These are phyloP conservation scores for Zygosaccharomyces sapae DNA, from an alignment of 1,139 yeast species.

Conservation along the genomic window DNA sequence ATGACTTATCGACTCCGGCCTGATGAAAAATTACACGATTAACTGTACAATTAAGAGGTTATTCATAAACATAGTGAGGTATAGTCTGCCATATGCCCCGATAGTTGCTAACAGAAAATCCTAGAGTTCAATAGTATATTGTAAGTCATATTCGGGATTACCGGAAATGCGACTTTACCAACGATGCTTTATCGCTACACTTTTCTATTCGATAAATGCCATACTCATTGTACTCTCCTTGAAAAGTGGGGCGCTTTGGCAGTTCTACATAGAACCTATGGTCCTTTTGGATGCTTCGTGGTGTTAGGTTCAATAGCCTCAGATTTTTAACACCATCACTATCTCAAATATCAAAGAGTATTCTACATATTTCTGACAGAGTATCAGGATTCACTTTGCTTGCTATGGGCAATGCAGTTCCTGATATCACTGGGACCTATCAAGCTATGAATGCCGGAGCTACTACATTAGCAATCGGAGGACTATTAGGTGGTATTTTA, in stretches of 20 bases:
- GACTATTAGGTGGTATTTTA: slow-evolving; percentile 66
- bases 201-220: slow-evolving; percentile 14
- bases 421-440: slow-evolving; percentile 82
- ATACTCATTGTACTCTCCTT: slow-evolving; percentile 8
- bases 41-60: background rate
- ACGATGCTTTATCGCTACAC: slow-evolving; percentile 16
- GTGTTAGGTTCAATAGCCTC: slow-evolving; percentile 32
- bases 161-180: slow-evolving; percentile 6
- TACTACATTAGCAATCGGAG: slow-evolving; percentile 79
- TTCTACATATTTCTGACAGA: slow-evolving; percentile 63
- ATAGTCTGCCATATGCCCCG: background rate
- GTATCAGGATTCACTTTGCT: slow-evolving; percentile 82
- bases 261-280: slow-evolving; percentile 18
- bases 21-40: too few relatives aligned
- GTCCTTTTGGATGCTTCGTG: slow-evolving; percentile 25
- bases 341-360: slow-evolving; percentile 29
- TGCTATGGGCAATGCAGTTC: slow-evolving; percentile 90
- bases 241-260: slow-evolving; percentile 9
- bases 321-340: slow-evolving; percentile 33
- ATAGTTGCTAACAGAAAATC: background rate
- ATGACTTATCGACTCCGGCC: too few relatives aligned
- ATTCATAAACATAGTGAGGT: background rate
- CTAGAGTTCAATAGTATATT: background rate
- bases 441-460: slow-evolving; percentile 69
- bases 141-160: background rate